Percentiles rank a stretch among this genome's conserved stretches.
These are phyloP conservation scores for Aureobasidium sp. DNA, from an alignment of 2,329 filamentous ascomycete species.

Conservation along the genomic window DNA sequence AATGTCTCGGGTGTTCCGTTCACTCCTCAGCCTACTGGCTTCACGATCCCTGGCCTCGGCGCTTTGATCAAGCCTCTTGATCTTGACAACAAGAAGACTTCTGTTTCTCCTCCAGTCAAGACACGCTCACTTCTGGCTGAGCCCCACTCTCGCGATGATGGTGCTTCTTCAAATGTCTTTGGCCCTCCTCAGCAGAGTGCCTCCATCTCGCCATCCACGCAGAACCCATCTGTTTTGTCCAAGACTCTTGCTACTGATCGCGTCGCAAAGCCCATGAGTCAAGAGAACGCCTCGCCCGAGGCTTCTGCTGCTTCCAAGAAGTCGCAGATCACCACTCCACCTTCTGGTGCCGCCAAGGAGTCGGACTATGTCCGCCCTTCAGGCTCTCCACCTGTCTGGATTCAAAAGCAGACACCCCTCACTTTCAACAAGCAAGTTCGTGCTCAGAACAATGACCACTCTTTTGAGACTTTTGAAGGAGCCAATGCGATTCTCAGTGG, in stretches of 20 bases:
- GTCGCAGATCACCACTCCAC: neutral
- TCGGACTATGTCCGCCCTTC: neutral
- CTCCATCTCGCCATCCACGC: neutral
- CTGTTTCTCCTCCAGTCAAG: neutral
- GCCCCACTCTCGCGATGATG: neutral
- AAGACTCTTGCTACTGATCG: neutral
- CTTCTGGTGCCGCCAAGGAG: neutral
- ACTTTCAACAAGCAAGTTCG: slow-evolving; percentile 14
- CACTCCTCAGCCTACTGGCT: neutral
- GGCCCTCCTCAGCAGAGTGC: neutral
- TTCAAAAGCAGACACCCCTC: neutral
- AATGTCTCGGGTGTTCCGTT: neutral
- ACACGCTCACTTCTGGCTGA: neutral
- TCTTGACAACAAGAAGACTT: neutral
- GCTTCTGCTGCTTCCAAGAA: neutral
- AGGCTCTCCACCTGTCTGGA: slow-evolving; percentile 8
- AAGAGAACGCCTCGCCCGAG: neutral
- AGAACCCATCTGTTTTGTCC: neutral
- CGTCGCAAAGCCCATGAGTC: neutral
- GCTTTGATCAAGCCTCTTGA: neutral
- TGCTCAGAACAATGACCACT: neutral
- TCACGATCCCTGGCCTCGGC: slow-evolving; percentile 5
- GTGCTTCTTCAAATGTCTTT: neutral
- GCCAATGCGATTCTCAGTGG: slow-evolving; percentile 22
- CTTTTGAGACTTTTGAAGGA: slow-evolving; percentile 25